A percentile compares a stretch with the other conserved stretches of the same genome.
These are phyloP conservation scores for Linnemannia exigua DNA, from an alignment of 192 early-diverging fungal species.

Conservation along the genomic window DNA sequence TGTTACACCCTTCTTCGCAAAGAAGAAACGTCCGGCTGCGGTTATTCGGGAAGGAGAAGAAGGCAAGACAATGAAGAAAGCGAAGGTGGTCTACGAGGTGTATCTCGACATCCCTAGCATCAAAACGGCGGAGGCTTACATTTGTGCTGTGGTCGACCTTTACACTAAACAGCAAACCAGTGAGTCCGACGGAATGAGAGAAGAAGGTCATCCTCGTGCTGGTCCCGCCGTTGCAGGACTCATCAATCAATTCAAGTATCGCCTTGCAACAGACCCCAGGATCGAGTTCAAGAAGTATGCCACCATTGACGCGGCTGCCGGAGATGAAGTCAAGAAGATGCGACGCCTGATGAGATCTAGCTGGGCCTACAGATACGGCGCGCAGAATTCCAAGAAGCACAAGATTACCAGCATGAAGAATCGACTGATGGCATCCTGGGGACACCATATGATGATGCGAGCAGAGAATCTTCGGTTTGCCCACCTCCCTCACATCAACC, in stretches of 20 bases:
- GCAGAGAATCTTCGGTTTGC: not conserved
- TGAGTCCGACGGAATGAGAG: not conserved
- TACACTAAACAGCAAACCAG: slow-evolving; percentile 1
- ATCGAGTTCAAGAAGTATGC: slow-evolving; percentile 2
- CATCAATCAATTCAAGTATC: slow-evolving; percentile 4
- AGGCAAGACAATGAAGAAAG: not conserved
- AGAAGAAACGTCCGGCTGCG: not conserved
- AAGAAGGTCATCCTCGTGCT: not conserved
- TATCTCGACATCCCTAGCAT: slow-evolving; percentile 1
- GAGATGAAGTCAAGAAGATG: not conserved
- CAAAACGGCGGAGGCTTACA: slow-evolving; percentile 8
- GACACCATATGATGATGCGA: slow-evolving; percentile 7
- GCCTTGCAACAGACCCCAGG: not conserved
- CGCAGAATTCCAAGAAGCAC: not conserved
- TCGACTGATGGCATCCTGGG: not conserved
- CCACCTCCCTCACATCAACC: slow-evolving; percentile 3
- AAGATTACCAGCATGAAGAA: not conserved
- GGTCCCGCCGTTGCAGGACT: not conserved
- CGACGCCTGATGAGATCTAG: not conserved
- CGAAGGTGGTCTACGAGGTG: not conserved
- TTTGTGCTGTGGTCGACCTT: slow-evolving; percentile 5
- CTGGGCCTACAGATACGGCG: not conserved
- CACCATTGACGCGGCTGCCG: not conserved
- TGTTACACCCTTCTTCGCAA: not conserved
- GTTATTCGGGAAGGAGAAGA: slow-evolving; percentile 3